These are phyloP conservation scores for Hysterium pulicare DNA, from an alignment of 2,329 filamentous ascomycete species.

Conservation along the genomic window DNA sequence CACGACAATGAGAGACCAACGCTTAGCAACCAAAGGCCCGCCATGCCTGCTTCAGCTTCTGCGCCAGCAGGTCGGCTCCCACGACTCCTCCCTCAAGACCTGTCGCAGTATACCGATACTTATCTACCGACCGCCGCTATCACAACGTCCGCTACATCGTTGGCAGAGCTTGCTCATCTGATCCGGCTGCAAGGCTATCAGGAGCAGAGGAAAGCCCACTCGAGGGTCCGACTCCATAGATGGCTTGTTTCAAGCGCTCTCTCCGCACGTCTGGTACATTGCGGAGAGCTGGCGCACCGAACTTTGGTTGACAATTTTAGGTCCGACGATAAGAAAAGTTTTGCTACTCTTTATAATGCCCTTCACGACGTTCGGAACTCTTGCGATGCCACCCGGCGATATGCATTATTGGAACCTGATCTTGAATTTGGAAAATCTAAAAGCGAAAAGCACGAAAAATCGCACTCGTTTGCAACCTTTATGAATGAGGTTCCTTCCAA, in stretches of 20 bases:
- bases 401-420: conserved; percentile 69
- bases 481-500: conserved; percentile 70
- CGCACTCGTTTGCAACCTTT: conserved; percentile 44
- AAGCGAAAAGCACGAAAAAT: conserved; percentile 41
- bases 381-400: conserved; percentile 68
- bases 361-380: conserved; percentile 76
- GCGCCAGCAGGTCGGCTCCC: conserved; percentile 46
- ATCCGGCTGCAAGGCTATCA: conserved; percentile 77
- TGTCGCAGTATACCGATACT: conserved; percentile 63
- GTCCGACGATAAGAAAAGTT: conserved; percentile 73
- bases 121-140: conserved; percentile 55
- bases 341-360: conserved; percentile 71
- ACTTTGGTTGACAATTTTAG: conserved; percentile 76
- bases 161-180: conserved; percentile 75
- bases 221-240: conserved; percentile 68
- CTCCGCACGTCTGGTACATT: conserved; percentile 70
- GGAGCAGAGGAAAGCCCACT: conserved; percentile 73
- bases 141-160: conserved; percentile 60
- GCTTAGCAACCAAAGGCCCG: conserved; percentile 22
- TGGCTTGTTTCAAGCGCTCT: conserved; percentile 72
- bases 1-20: conserved; percentile 22
- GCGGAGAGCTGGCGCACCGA: conserved; percentile 69
- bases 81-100: conserved; percentile 61
- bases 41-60: conserved; percentile 43
- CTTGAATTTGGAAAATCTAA: conserved; percentile 54